phyloP scores from a whole-genome alignment of 495 filamentous ascomycete genomes.

The Penicillium steckii region DNA sequence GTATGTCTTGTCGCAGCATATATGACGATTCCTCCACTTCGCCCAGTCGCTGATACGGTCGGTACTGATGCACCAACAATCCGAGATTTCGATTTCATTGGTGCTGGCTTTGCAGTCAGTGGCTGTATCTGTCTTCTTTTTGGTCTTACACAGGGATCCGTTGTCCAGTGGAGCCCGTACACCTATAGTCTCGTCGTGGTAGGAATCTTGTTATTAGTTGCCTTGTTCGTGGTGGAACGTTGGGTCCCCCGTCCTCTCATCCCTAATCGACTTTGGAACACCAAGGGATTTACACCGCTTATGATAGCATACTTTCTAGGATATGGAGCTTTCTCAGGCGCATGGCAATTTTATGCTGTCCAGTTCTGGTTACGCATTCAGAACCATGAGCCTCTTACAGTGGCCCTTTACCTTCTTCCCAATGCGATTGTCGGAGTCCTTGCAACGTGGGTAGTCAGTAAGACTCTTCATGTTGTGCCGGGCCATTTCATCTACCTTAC shows the following conservation, averaged over 20 bases:
- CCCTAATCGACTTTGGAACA: slow-evolving; percentile 34
- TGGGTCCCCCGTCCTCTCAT: slow-evolving; percentile 28
- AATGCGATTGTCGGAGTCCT: slow-evolving; percentile 45
- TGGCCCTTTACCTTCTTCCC: slow-evolving; percentile 43
- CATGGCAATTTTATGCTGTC: slow-evolving; percentile 53
- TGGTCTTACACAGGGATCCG: slow-evolving; percentile 32
- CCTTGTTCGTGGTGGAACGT: slow-evolving; percentile 28
- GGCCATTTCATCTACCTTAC: slow-evolving; percentile 49
- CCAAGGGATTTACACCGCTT: slow-evolving; percentile 45
- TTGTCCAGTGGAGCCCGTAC: slow-evolving; percentile 28
- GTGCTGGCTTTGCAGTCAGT: slow-evolving; percentile 19
- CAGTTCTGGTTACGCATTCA: slow-evolving; percentile 51
- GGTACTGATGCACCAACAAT: slow-evolving; percentile 26
- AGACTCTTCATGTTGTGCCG: slow-evolving; percentile 42
- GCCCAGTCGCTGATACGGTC: slow-evolving; percentile 24
- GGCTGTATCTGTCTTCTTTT: slow-evolving; percentile 34
- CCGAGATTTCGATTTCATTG: slow-evolving; percentile 31
- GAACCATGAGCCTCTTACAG: slow-evolving; percentile 33
- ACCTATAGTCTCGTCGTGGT: slow-evolving; percentile 25
- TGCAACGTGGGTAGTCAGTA: slow-evolving; percentile 46
- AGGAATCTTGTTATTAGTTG: slow-evolving; percentile 25
- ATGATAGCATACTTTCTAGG: slow-evolving; percentile 50
- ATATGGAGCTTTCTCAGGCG: slow-evolving; percentile 44
- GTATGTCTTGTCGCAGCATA: slow-evolving; percentile 26
- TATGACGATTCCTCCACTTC: slow-evolving; percentile 27